These are phyloP conservation scores for Truncatella angustata DNA, from an alignment of 2,329 filamentous ascomycete genomes.

Conservation along the genomic window DNA sequence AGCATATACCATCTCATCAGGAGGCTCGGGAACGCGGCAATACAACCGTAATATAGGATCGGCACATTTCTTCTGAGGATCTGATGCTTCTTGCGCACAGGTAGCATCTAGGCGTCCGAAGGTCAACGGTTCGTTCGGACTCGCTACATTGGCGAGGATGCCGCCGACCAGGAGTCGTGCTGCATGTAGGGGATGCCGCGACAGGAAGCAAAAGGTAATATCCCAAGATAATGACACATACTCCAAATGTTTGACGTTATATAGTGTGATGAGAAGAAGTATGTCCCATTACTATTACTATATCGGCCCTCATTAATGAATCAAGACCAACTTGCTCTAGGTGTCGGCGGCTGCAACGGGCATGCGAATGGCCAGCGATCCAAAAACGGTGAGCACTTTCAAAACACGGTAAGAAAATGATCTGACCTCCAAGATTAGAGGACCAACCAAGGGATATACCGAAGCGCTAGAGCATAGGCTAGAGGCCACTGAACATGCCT, in stretches of 20 bases:
- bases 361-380: constrained; percentile 35
- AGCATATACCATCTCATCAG: no score
- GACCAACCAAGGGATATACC: constrained; percentile 44
- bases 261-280: constrained; percentile 3
- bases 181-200: constrained; percentile 38
- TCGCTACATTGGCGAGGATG: no score
- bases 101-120: no score
- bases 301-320: background rate
- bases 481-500: constrained; percentile 36
- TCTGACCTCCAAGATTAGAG: constrained; percentile 29
- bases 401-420: background rate
- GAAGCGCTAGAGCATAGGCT: constrained; percentile 41
- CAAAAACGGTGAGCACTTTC: constrained; percentile 29
- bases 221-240: background rate
- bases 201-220: constrained; percentile 39
- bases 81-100: no score
- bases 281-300: constrained; percentile 1
- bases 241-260: background rate
- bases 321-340: constrained; percentile 33
- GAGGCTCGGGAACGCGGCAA: no score
- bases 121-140: no score
- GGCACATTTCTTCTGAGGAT: no score
- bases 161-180: constrained; percentile 32
- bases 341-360: constrained; percentile 30
- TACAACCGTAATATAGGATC: no score